Conservation (phyloP, 1,139 yeast species). For the Geotrichum candidum region DNA sequence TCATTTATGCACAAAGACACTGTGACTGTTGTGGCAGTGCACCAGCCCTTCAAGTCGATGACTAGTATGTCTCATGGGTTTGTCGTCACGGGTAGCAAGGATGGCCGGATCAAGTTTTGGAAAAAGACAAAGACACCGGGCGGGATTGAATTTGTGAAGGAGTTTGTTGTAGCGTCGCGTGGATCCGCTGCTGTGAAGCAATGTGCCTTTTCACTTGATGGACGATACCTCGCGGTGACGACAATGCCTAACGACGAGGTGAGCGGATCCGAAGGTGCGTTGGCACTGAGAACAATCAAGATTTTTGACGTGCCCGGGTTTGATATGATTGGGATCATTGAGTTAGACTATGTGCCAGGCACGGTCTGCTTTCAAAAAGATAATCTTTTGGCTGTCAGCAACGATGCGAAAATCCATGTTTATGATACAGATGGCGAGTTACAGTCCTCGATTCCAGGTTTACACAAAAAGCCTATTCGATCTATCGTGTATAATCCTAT, state of each 20-base stretch:
- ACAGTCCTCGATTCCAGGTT: slow-evolving; percentile 18
- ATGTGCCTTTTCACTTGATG: slow-evolving; percentile 27
- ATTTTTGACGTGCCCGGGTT: slow-evolving; percentile 40
- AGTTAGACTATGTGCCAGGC: slow-evolving; percentile 23
- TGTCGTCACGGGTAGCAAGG: slow-evolving; percentile 38
- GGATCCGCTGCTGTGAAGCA: slow-evolving; percentile 31
- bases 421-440: slow-evolving; percentile 29
- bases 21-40: slow-evolving; percentile 22
- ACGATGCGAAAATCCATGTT: slow-evolving; percentile 27
- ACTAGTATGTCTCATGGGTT: slow-evolving; percentile 20
- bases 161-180: slow-evolving; percentile 31
- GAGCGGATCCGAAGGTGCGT: not conserved
- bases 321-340: slow-evolving; percentile 41
- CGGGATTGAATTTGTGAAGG: slow-evolving; percentile 38
- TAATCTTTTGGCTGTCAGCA: slow-evolving; percentile 23
- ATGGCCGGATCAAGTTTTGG: slow-evolving; percentile 45
- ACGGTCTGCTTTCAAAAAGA: slow-evolving; percentile 12
- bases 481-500: slow-evolving; percentile 33
- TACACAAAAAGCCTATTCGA: slow-evolving; percentile 36
- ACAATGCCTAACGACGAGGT: slow-evolving; percentile 22
- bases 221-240: slow-evolving; percentile 33
- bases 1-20: slow-evolving; percentile 33
- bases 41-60: slow-evolving; percentile 15
- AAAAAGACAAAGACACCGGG: slow-evolving; percentile 23
- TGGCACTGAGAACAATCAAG: slow-evolving; percentile 27